A percentile compares a stretch with the other conserved stretches of the same genome.
phyloP scores from a whole-genome alignment of 106 monocot genomes.

The Dendrobium chrysotoxum region DNA sequence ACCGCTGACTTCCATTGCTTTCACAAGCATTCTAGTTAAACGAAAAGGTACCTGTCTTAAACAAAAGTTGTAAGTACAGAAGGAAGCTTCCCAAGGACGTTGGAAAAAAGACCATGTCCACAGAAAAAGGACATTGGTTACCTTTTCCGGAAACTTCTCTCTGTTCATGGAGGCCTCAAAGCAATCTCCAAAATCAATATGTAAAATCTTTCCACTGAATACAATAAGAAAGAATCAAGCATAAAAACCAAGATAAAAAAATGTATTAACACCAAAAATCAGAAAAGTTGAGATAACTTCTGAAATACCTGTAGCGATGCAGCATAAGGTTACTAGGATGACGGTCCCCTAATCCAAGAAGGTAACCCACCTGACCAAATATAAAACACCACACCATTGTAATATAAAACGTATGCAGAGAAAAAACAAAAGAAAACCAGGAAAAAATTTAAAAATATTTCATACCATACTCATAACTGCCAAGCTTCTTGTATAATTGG shows the following conservation, averaged over 20 bases:
- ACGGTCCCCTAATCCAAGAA: conserved; percentile 93
- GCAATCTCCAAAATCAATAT: conserved; percentile 99
- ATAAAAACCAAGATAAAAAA: conserved; percentile 1
- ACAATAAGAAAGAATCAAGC: not conserved
- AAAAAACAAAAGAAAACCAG: not conserved
- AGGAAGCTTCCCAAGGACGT: not conserved
- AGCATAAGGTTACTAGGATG: conserved; percentile 99
- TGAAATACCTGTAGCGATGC: conserved; percentile 72
- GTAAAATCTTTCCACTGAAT: conserved; percentile 94
- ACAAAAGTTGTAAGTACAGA: not conserved
- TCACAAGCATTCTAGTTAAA: conserved; percentile 98
- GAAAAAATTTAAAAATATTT: not conserved
- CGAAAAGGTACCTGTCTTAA: conserved; percentile 83
- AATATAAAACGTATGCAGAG: not conserved
- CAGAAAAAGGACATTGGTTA: not conserved
- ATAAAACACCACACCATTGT: not conserved
- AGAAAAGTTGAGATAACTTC: not conserved
- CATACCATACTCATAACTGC: conserved; percentile 99
- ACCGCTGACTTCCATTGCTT: conserved; percentile 99
- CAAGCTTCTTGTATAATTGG: conserved; percentile 97
- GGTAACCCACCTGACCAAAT: conserved; percentile 80
- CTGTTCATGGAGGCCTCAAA: conserved; percentile 99
- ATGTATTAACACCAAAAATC: not conserved
- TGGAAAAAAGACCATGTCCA: not conserved
- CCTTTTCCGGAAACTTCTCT: conserved; percentile 98